Conservation (phyloP, 2,329 filamentous ascomycete genomes). For the Xylariaceae sp. region DNA sequence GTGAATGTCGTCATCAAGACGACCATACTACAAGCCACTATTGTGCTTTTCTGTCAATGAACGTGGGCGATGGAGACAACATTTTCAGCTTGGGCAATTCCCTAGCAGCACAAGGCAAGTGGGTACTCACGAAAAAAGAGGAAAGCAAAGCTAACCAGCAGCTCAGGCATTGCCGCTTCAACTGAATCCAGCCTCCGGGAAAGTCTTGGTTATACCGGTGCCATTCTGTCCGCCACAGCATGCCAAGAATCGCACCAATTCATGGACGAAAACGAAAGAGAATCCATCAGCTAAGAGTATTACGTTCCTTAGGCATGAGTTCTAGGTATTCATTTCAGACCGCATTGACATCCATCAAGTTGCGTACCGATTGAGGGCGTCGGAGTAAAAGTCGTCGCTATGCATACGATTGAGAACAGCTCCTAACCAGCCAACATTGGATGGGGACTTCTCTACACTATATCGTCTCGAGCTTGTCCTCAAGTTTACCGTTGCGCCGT, state of each 20-base stretch:
- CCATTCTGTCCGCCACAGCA: neutral
- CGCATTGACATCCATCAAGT: neutral
- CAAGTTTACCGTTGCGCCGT: neutral
- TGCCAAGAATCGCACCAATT: neutral
- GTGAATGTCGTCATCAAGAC: neutral
- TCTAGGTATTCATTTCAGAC: neutral
- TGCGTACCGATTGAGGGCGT: neutral
- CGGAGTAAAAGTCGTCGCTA: neutral
- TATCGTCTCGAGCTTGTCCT: neutral
- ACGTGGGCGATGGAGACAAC: neutral
- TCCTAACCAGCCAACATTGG: neutral
- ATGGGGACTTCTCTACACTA: too few species aligned
- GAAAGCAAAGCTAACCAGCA: neutral
- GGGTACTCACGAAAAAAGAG: neutral
- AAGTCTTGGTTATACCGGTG: neutral
- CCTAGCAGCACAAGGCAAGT: neutral
- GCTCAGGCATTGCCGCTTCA: neutral
- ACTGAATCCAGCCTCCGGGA: neutral
- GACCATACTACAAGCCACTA: neutral
- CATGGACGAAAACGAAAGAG: neutral
- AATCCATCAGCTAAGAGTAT: neutral
- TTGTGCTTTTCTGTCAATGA: neutral
- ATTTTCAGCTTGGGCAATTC: neutral
- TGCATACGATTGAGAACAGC: neutral
- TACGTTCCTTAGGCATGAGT: neutral